Percentiles rank a stretch among this genome's conserved stretches.
Conservation (phyloP, 2,329 filamentous ascomycete genomes). For the Drechslerella stenobrocha region DNA sequence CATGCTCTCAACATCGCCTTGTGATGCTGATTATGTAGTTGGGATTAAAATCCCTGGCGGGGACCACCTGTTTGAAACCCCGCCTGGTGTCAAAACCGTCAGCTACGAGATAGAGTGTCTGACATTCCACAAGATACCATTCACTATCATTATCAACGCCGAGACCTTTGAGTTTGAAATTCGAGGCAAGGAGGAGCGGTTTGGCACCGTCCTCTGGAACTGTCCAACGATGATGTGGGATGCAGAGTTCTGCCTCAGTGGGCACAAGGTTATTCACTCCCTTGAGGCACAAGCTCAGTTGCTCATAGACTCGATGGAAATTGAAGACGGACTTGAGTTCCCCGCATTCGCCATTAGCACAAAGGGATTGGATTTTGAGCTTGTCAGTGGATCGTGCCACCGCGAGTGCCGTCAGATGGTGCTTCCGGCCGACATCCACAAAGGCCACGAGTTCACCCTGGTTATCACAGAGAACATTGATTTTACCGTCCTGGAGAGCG, state of each 20-base stretch:
- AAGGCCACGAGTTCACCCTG: constrained; percentile 41
- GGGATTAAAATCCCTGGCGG: constrained; percentile 44
- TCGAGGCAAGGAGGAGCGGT: constrained; percentile 46
- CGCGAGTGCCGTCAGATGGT: constrained; percentile 39
- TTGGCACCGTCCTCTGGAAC: constrained; percentile 50
- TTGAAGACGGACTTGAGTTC: constrained; percentile 18
- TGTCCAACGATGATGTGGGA: constrained; percentile 47
- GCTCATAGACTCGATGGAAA: constrained; percentile 27
- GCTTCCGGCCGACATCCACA: constrained; percentile 27
- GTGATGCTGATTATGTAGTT: constrained; percentile 44
- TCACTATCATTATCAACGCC: constrained; percentile 44
- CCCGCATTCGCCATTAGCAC: constrained; percentile 22
- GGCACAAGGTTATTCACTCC: constrained; percentile 15
- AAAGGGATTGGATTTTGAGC: constrained; percentile 16
- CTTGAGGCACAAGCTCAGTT: constrained; percentile 18
- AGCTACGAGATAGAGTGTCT: constrained; percentile 36
- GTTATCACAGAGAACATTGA: constrained; percentile 41
- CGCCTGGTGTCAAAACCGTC: constrained; percentile 22
- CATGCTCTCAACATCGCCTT: constrained; percentile 40
- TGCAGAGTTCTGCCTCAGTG: constrained; percentile 37
- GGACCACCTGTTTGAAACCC: constrained; percentile 56
- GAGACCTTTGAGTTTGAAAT: constrained; percentile 50
- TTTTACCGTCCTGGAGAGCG: constrained; percentile 22
- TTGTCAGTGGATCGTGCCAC: constrained; percentile 15
- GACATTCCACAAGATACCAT: constrained; percentile 39